Percentiles rank a stretch among this genome's conserved stretches.
Evolutionary conservation across 2,329 filamentous ascomycete species (phyloP).

Genomic region (Cladosporium sphaerospermum): DNA sequence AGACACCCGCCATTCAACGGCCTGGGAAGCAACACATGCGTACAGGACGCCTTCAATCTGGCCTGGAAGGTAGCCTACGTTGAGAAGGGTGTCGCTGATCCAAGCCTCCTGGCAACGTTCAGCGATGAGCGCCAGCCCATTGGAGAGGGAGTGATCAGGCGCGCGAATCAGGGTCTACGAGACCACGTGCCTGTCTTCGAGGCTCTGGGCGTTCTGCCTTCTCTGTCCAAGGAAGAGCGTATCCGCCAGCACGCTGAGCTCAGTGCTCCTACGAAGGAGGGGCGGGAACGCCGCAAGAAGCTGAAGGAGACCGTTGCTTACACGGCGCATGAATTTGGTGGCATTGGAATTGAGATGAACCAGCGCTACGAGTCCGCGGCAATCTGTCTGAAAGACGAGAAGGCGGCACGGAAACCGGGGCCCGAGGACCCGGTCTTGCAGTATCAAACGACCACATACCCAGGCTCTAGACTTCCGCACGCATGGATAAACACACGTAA

Average conservation of each 20-base stretch:
- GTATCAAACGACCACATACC: conserved; percentile 43
- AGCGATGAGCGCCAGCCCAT: conserved; percentile 32
- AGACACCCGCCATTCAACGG: conserved; percentile 54
- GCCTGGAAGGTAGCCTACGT: conserved; percentile 35
- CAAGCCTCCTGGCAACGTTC: conserved; percentile 26
- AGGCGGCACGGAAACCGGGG: conserved; percentile 16
- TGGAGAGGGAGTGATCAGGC: conserved; percentile 46
- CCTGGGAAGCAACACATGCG: conserved; percentile 51
- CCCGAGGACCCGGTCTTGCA: conserved; percentile 36
- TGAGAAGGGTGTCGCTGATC: conserved; percentile 22
- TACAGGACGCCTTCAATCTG: conserved; percentile 35
- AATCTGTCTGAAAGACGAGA: conserved; percentile 25
- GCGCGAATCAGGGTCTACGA: conserved; percentile 53
- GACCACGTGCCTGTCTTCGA: conserved; percentile 40
- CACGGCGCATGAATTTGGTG: conserved; percentile 41
- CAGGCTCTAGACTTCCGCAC: conserved; percentile 56
- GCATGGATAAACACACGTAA: conserved; percentile 51
- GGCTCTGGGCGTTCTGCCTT: conserved; percentile 21
- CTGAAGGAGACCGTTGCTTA: conserved; percentile 26
- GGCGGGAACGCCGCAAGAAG: conserved; percentile 34
- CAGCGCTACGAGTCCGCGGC: conserved; percentile 47
- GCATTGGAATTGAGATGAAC: conserved; percentile 54
- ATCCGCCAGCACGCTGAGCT: conserved; percentile 25
- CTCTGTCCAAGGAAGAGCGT: conserved; percentile 22
- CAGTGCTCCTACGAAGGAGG: conserved; percentile 21